Evolutionary conservation across 768 basidiomycete species (phyloP).

Genomic region (Mycena rosella): DNA sequence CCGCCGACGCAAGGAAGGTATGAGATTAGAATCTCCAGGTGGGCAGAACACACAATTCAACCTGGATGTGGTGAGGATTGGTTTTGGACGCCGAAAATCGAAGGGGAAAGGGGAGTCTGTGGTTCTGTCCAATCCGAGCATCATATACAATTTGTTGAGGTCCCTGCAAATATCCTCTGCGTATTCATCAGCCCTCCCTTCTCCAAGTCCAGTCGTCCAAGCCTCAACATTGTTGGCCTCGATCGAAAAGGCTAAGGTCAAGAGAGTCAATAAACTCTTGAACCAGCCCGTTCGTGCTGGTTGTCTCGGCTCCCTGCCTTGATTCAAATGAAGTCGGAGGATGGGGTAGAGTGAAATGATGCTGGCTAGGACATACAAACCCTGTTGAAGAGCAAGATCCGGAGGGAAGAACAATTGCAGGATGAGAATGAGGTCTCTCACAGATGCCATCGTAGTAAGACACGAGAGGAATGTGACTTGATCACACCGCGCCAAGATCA

Average conservation of each 20-base stretch:
- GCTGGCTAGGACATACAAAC: slow-evolving; percentile 21
- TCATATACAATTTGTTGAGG: background rate
- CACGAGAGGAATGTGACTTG: too few species aligned
- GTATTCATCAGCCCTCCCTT: background rate
- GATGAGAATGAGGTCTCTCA: too few species aligned
- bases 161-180: background rate
- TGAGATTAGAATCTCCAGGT: background rate
- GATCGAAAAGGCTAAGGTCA: background rate
- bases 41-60: background rate
- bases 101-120: background rate
- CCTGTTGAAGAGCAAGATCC: slow-evolving; percentile 34
- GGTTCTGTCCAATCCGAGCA: background rate
- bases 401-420: too few species aligned
- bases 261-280: background rate
- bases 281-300: slow-evolving; percentile 27
- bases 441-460: too few species aligned
- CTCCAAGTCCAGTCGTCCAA: background rate
- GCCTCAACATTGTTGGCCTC: background rate
- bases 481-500: too few species aligned
- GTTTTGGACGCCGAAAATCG: background rate
- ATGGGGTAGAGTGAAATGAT: slow-evolving; percentile 26
- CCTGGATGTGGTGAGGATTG: background rate
- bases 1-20: background rate
- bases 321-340: slow-evolving; percentile 24
- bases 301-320: slow-evolving; percentile 17